Percentiles rank a stretch among this genome's conserved stretches.
Evolutionary conservation across 805 yeast genomes (phyloP).

Genomic region (Lipomyces chichibuensis): DNA sequence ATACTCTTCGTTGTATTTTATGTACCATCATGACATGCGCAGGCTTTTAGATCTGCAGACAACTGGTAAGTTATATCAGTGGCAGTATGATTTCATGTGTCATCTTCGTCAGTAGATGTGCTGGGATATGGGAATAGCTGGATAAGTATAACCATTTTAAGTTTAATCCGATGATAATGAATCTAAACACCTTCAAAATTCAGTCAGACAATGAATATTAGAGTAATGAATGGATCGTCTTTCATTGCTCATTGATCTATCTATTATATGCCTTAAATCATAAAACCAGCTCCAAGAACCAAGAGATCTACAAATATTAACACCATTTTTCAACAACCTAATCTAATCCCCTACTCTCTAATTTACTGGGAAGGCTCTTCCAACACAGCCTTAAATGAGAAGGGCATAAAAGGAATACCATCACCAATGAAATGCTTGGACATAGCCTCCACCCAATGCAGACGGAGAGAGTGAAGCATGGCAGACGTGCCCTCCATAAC

Average conservation of each 20-base stretch:
- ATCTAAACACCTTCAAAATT: neutral
- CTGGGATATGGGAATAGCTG: neutral
- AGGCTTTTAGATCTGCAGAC: neutral
- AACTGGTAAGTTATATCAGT: neutral
- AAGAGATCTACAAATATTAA: neutral
- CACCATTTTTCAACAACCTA: neutral
- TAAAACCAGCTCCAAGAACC: neutral
- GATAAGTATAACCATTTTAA: neutral
- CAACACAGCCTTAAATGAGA: constrained; percentile 55
- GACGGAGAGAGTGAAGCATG: constrained; percentile 96
- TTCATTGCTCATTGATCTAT: neutral
- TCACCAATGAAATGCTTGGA: constrained; percentile 97
- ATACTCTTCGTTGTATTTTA: neutral
- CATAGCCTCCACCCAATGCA: constrained; percentile 99
- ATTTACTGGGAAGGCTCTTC: constrained; percentile 34
- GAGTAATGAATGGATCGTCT: neutral
- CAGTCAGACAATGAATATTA: neutral
- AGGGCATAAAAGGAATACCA: constrained; percentile 90
- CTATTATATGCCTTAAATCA: neutral
- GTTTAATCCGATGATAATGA: too few species aligned
- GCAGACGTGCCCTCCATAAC: constrained; percentile 99
- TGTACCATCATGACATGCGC: neutral
- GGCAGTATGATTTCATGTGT: neutral
- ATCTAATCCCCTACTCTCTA: neutral
- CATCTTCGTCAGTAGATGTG: neutral